Evolutionary conservation across 1,284 basidiomycete species (phyloP).

Genomic region (Singerocomus rubriflavus): DNA sequence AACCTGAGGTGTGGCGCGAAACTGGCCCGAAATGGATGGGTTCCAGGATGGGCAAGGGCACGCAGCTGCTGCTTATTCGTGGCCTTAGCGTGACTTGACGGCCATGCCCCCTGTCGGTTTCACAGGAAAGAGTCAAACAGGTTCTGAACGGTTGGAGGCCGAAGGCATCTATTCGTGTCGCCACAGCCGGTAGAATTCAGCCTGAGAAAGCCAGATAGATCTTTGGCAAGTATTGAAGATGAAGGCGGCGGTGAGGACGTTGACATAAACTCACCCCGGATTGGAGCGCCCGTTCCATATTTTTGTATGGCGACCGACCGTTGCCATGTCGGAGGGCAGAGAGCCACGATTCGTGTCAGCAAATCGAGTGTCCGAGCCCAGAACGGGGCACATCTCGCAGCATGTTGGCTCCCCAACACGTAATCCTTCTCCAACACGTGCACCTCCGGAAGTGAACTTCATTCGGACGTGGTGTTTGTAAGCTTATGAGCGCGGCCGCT

Average conservation of each 20-base stretch:
- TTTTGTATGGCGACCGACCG: slow-evolving; percentile 12
- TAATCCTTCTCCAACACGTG: slow-evolving; percentile 28
- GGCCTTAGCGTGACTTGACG: slow-evolving; percentile 12
- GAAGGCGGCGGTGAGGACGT: slow-evolving; percentile 10
- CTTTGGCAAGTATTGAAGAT: slow-evolving; percentile 13
- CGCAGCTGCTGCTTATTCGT: slow-evolving; percentile 19
- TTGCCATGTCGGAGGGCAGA: slow-evolving; percentile 24
- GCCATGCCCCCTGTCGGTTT: slow-evolving; percentile 18
- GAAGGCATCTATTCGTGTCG: slow-evolving; percentile 28
- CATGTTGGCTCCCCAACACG: slow-evolving; percentile 23
- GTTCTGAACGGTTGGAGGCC: slow-evolving; percentile 12
- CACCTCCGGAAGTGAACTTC: slow-evolving; percentile 23
- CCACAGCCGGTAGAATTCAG: slow-evolving; percentile 23
- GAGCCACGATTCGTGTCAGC: slow-evolving; percentile 24
- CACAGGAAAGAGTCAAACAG: slow-evolving; percentile 21
- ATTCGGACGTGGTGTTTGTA: slow-evolving; percentile 14
- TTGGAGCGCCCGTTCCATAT: slow-evolving; percentile 14
- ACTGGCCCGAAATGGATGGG: slow-evolving; percentile 27
- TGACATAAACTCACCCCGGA: slow-evolving; percentile 25
- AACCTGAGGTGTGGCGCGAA: slow-evolving; percentile 32
- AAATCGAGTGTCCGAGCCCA: slow-evolving; percentile 28
- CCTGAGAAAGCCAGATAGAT: slow-evolving; percentile 27
- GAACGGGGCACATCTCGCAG: slow-evolving; percentile 22
- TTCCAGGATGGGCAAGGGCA: slow-evolving; percentile 31
- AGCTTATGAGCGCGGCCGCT: slow-evolving; percentile 16